A percentile compares a stretch with the other conserved stretches of the same genome.
phyloP scores from a whole-genome alignment of 1,284 basidiomycete species.

The Cryptococcus neoformans region DNA sequence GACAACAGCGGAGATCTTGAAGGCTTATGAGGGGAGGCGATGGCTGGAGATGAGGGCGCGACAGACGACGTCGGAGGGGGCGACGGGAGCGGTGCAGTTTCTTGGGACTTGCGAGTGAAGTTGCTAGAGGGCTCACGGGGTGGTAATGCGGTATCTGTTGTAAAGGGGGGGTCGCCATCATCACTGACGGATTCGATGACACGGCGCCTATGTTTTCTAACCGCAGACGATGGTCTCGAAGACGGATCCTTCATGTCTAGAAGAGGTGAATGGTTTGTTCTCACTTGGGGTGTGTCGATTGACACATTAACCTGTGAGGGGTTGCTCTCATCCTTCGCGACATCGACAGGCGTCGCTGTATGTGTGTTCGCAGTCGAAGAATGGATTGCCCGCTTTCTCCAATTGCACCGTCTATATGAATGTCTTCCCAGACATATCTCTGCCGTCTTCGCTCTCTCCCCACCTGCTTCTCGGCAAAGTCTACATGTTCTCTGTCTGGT shows the following conservation, averaged over 20 bases:
- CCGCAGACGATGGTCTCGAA: too few species aligned
- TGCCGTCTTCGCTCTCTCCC: constrained; percentile 14
- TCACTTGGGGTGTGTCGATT: too few species aligned
- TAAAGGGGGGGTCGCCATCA: background rate
- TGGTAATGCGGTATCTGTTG: too few species aligned
- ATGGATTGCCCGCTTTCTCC: too few species aligned
- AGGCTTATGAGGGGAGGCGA: background rate
- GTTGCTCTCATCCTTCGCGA: background rate
- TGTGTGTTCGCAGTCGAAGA: too few species aligned
- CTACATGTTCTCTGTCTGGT: background rate
- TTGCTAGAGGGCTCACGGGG: too few species aligned
- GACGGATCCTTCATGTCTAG: too few species aligned
- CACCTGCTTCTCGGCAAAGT: constrained; percentile 18
- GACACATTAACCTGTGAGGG: too few species aligned
- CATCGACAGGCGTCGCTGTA: background rate
- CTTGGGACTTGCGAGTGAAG: background rate
- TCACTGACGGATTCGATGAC: background rate
- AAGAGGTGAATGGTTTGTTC: too few species aligned
- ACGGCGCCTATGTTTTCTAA: too few species aligned
- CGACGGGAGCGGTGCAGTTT: background rate
- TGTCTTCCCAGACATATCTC: constrained; percentile 7
- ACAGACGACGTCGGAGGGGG: constrained; percentile 11
- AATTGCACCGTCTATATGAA: background rate
- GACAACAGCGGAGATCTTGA: constrained; percentile 3
- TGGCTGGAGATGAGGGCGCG: constrained; percentile 6